phyloP scores from a whole-genome alignment of 352 stramenopile species.

The Phytophthora pseudosyringae region DNA sequence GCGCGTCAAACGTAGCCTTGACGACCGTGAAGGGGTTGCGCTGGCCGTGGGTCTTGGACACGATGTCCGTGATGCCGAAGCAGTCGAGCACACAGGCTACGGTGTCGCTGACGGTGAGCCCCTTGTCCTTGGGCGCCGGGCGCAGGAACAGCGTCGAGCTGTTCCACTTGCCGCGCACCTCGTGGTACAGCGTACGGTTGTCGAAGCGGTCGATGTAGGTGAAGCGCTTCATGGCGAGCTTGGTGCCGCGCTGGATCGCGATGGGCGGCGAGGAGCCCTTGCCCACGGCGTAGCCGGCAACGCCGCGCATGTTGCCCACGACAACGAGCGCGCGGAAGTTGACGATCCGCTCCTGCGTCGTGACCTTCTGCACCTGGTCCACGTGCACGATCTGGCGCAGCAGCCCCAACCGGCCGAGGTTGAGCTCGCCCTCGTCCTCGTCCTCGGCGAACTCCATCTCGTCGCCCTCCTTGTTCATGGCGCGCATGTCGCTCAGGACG shows the following conservation, averaged over 20 bases:
- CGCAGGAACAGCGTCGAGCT: constrained; percentile 93
- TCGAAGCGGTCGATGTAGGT: constrained; percentile 96
- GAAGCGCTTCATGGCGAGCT: constrained; percentile 93
- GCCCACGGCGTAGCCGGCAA: constrained; percentile 93
- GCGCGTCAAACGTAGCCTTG: constrained; percentile 94
- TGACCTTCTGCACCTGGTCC: constrained; percentile 89
- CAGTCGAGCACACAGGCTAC: constrained; percentile 84
- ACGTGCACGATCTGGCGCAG: constrained; percentile 86
- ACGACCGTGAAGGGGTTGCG: constrained; percentile 96
- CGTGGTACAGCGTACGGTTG: constrained; percentile 90
- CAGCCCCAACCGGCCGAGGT: constrained; percentile 72
- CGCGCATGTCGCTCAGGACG: constrained; percentile 67
- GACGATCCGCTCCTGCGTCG: constrained; percentile 92
- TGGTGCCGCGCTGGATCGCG: constrained; percentile 89
- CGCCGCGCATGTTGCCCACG: constrained; percentile 94
- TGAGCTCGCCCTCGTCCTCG: constrained; percentile 65
- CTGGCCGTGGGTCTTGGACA: constrained; percentile 93
- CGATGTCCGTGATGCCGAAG: constrained; percentile 94
- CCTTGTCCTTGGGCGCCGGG: constrained; percentile 74
- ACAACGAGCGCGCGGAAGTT: constrained; percentile 94
- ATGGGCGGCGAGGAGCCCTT: constrained; percentile 90
- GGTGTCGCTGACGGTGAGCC: constrained; percentile 80
- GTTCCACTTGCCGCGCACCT: constrained; percentile 96
- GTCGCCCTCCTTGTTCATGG: constrained; percentile 73
- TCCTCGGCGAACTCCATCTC: constrained; percentile 76